Conservation (phyloP, 2,329 filamentous ascomycete genomes). For the Neonectria punicea region DNA sequence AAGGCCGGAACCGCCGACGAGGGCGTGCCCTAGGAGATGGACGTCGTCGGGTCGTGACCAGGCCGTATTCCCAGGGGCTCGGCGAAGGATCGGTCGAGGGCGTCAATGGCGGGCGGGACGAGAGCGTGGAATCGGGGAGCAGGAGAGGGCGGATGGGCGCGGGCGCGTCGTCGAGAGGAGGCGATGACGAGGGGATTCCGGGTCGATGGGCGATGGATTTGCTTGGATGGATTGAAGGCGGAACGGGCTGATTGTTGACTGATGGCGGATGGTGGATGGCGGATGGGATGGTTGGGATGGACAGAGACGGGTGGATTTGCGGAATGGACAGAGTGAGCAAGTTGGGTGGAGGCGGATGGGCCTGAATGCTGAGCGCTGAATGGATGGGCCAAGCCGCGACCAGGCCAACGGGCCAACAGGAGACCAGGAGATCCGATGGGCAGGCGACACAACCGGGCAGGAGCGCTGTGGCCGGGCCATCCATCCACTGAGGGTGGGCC, state of each 20-base stretch:
- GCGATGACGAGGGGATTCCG: conserved; percentile 12
- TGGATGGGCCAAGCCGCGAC: conserved; percentile 7
- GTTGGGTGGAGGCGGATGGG: conserved; percentile 4
- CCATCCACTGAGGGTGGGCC: not conserved
- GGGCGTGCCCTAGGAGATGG: conserved; percentile 36
- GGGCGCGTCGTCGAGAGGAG: conserved; percentile 12
- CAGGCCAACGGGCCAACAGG: conserved; percentile 33
- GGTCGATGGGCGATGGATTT: conserved; percentile 2
- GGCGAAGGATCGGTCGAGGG: conserved; percentile 25
- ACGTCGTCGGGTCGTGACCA: conserved; percentile 29
- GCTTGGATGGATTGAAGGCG: conserved; percentile 5
- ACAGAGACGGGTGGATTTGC: conserved; percentile 9
- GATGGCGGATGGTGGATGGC: not conserved
- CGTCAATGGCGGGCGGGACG: conserved; percentile 16
- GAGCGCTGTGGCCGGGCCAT: not conserved
- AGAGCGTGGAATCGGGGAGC: conserved; percentile 6
- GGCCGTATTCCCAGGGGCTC: conserved; percentile 27
- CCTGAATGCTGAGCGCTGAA: conserved; percentile 23
- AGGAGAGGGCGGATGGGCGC: not conserved
- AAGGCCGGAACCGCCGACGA: conserved; percentile 40
- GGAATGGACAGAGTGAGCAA: conserved; percentile 10
- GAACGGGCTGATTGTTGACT: not conserved
- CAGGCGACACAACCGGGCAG: not conserved
- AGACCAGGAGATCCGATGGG: conserved; percentile 27
- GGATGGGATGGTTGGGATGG: conserved; percentile 7